A percentile compares a stretch with the other conserved stretches of the same genome.
phyloP scores from a whole-genome alignment of 2,329 filamentous ascomycete genomes.

The Drechslera avenae region DNA sequence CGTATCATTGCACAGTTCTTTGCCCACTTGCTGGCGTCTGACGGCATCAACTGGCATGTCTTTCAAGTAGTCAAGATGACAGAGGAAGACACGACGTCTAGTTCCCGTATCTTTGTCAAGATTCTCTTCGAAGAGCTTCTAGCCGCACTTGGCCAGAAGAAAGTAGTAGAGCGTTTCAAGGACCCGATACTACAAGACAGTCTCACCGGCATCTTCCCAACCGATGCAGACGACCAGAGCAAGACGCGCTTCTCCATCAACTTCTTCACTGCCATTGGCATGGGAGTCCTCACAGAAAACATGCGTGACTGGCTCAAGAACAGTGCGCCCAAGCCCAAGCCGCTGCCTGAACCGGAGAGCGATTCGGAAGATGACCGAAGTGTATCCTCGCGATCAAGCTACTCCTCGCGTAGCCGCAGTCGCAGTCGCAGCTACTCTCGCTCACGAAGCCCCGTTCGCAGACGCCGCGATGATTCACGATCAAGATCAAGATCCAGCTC shows the following conservation, averaged over 20 bases:
- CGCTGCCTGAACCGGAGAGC: constrained; percentile 50
- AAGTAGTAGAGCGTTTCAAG: constrained; percentile 78
- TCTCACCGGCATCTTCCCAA: constrained; percentile 86
- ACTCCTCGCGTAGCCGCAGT: constrained; percentile 37
- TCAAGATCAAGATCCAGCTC: constrained; percentile 35
- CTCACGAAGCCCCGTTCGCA: constrained; percentile 29
- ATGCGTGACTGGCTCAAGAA: constrained; percentile 92
- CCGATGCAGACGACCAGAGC: constrained; percentile 75
- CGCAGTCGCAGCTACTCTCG: constrained; percentile 35
- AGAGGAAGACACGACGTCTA: constrained; percentile 95
- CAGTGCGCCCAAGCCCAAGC: constrained; percentile 77
- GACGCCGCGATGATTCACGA: constrained; percentile 24
- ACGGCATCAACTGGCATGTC: constrained; percentile 91
- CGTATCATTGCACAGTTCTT: constrained; percentile 96
- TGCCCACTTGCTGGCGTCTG: constrained; percentile 83
- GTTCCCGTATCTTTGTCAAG: constrained; percentile 97
- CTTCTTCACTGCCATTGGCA: constrained; percentile 97
- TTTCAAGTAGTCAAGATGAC: constrained; percentile 85
- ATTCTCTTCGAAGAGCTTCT: constrained; percentile 92
- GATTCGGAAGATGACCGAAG: constrained; percentile 43
- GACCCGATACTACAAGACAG: constrained; percentile 73
- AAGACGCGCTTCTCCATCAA: constrained; percentile 98
- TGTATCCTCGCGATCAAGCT: constrained; percentile 42
- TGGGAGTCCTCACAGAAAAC: constrained; percentile 91
- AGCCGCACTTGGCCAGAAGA: constrained; percentile 83